A percentile compares a stretch with the other conserved stretches of the same genome.
phyloP scores from a whole-genome alignment of 2,329 filamentous ascomycete genomes.

The Teratosphaeria epicoccoides region DNA sequence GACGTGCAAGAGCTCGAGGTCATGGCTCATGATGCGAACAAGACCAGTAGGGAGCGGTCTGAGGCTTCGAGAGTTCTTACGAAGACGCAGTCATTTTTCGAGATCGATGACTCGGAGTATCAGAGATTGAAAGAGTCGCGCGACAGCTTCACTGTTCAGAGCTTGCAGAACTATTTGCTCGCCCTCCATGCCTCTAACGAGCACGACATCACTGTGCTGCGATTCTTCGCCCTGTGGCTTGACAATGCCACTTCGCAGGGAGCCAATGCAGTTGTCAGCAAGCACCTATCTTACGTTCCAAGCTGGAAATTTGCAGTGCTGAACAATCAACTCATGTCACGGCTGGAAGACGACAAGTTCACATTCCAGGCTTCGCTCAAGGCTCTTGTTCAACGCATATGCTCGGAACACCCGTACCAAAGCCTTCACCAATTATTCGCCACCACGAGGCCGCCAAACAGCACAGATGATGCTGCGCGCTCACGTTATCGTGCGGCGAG shows the following conservation, averaged over 20 bases:
- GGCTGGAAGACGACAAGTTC: conserved; percentile 59
- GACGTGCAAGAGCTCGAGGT: conserved; percentile 66
- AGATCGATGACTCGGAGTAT: conserved; percentile 82
- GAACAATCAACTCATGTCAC: conserved; percentile 95
- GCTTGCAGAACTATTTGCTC: conserved; percentile 85
- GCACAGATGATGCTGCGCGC: conserved; percentile 59
- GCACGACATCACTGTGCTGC: conserved; percentile 78
- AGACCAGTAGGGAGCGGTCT: conserved; percentile 38
- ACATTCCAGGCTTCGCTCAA: conserved; percentile 69
- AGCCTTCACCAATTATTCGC: conserved; percentile 96
- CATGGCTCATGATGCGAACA: conserved; percentile 38
- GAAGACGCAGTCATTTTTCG: conserved; percentile 77
- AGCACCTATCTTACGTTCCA: conserved; percentile 61
- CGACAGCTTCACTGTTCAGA: conserved; percentile 74
- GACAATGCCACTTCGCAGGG: conserved; percentile 67
- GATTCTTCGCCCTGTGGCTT: conserved; percentile 90
- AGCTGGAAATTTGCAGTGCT: conserved; percentile 85
- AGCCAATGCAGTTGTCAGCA: conserved; percentile 66
- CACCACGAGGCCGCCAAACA: conserved; percentile 45
- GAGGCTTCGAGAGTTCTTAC: conserved; percentile 49
- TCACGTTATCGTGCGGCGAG: conserved; percentile 65
- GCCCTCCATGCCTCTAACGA: conserved; percentile 76
- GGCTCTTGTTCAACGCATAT: conserved; percentile 69
- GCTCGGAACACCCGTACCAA: conserved; percentile 86
- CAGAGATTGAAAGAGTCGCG: conserved; percentile 65